Conservation (phyloP, 148 eudicot species). For the Cornus florida region DNA sequence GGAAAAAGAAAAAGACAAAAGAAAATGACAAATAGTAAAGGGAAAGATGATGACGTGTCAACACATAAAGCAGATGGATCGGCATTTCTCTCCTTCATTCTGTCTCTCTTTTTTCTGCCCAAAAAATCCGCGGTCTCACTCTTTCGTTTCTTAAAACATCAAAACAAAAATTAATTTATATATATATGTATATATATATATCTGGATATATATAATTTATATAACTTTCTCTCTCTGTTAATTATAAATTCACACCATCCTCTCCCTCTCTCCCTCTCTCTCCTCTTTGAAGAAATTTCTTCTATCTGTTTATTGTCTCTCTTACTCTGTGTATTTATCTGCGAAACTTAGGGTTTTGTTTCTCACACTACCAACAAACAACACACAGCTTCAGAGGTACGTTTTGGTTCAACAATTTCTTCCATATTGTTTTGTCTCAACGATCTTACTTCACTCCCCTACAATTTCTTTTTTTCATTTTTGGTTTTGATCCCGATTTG, state of each 20-base stretch:
- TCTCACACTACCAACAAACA: slow-evolving; percentile 1
- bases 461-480: neutral
- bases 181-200: too few relatives aligned
- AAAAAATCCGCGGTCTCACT: slow-evolving; percentile 28
- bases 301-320: neutral
- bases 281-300: neutral
- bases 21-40: too few relatives aligned
- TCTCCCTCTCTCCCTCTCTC: neutral
- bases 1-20: too few relatives aligned
- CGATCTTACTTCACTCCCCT: neutral
- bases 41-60: neutral
- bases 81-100: slow-evolving; percentile 5
- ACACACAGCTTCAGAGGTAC: slow-evolving; percentile 20
- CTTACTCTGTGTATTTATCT: neutral
- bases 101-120: slow-evolving; percentile 7
- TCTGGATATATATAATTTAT: too few relatives aligned
- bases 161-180: neutral
- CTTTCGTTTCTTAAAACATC: neutral
- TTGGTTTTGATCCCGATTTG: neutral
- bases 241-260: slow-evolving; percentile 14
- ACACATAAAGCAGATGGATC: slow-evolving; percentile 1
- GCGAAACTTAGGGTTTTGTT: slow-evolving; percentile 11
- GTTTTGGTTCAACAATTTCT: slow-evolving; percentile 10
- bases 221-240: slow-evolving; percentile 10
- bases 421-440: neutral